These are phyloP conservation scores for Hippophae gyantsensis DNA, from an alignment of 306 rosid genomes.

Conservation along the genomic window DNA sequence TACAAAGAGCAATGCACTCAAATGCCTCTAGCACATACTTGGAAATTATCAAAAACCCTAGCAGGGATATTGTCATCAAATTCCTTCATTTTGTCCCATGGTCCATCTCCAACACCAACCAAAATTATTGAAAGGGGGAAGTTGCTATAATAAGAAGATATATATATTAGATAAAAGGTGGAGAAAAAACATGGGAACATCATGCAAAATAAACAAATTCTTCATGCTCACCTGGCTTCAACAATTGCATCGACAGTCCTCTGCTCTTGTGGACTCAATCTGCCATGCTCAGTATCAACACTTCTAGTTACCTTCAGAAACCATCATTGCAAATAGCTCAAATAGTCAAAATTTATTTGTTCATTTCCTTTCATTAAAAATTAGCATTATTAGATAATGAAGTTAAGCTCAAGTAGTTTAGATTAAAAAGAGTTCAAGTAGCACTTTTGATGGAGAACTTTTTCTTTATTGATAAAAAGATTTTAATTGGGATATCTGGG, in stretches of 20 bases:
- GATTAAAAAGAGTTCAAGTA: not conserved
- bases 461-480: no score
- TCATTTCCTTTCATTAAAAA: no score
- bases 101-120: conserved; percentile 99
- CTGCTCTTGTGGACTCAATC: conserved; percentile 85
- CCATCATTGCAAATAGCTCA: not conserved
- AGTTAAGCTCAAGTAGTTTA: not conserved
- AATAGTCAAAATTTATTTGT: no score
- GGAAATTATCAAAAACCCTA: conserved; percentile 84
- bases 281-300: conserved; percentile 64
- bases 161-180: conserved; percentile 15
- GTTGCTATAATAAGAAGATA: conserved; percentile 43
- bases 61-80: conserved; percentile 93
- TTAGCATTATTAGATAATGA: no score
- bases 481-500: no score
- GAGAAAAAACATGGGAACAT: conserved; percentile 3
- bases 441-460: no score
- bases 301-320: conserved; percentile 80
- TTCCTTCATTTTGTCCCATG: conserved; percentile 97
- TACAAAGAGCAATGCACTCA: conserved; percentile 1
- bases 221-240: conserved; percentile 64
- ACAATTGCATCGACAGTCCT: conserved; percentile 84
- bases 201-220: conserved; percentile 4
- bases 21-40: conserved; percentile 34
- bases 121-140: conserved; percentile 83